Base-by-base conservation (phyloP, 768 basidiomycete genomes). In the Trametopsis cervina region DNA sequence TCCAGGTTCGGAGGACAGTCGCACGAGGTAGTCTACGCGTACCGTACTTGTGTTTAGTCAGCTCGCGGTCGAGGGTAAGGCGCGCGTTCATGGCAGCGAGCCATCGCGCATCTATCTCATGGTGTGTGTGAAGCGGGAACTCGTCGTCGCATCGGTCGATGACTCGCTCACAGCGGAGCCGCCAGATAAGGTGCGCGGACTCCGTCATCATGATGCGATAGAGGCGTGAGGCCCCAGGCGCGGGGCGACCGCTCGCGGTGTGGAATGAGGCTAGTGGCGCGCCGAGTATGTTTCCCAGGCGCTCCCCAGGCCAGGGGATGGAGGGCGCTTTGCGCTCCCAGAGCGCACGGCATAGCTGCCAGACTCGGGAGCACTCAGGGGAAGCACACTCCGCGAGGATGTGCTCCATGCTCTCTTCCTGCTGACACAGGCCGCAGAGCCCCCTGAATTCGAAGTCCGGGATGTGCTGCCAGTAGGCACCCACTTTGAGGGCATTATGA, bases 381-480 rank as follows among this genome's bases (percentile, higher is more conserved):
- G 29, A 7, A 7, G 15, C 29, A 33, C 29, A 33, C 29, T 33
- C 29, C 9, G 29, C 29, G 15, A 33, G 29, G 15, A 33, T 33
- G 29, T 15, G 29, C 9, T 33, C 15, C 7, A 33, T 33, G 7
- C 9, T 33, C 9, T 33, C 29, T 33, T 33, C 29, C 29, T 33
- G 9, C 7, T 33, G 9, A 33, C 29, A 33, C 29, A 33, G 29
- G 15, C 15, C 9, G 29, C 29, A 33, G 7, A 15, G 7, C 9
- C 29, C 15, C 15, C 55, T 18, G 1, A 21, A 21, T 13, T 48
- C 53, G 21, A 22, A 40, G 33, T 42, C 44, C 0, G 52, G 0
- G 2, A 46, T 46, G 20, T 46, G 24, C 10, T 23, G 22, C 61
- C 61, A 60, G 40, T 45, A 60, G 3, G 15, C 1, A 4, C 53